Base-by-base conservation (phyloP, 495 filamentous ascomycete species). In the Neurospora sp. region DNA sequence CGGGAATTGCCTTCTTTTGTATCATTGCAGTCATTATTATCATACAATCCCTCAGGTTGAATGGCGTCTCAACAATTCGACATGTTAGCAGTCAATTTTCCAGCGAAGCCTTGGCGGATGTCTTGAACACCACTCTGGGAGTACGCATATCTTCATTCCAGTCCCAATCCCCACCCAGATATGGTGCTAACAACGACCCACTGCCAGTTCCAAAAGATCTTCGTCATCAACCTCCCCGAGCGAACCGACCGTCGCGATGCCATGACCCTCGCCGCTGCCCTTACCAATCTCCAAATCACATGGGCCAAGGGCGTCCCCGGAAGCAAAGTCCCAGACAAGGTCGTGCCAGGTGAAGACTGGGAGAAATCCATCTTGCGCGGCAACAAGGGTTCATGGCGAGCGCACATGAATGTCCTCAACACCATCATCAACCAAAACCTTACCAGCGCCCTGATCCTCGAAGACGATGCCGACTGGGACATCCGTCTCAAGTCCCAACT, bases 211-310 rank as follows among this genome's bases (percentile, higher is more conserved):
- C 77, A 87, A 65, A 84, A 88, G 71, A 82, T 91, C 38, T 87
- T 89, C 74, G 88, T 89, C 65, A 86, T 92, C 69, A 89, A 87
- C 68, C 80, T 92, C 39, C 86, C 87, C 5, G 82, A 83, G 27
- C 83, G 90, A 22, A 85, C 86, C 8, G 90, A 92, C 73, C 87
- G 89, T 39, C 86, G 88, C 31, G 89, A 92, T 82, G 87, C 84
- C 10, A 82, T 91, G 69, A 79, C 81, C 3, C 78, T 90, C 3
- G 83, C 86, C 2, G 85, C 89, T 4, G 85, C 84, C 1, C 75
- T 88, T 2, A 85, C 81, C 12, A 83, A 84, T 12, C 79, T 92
- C 27, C 81, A 82, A 6, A 77, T 90, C 3, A 86, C 87, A 1
- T 89, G 86, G 78, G 78, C 90, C 16, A 81, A 87, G 45, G 90